Evolutionary conservation across 805 yeast species (phyloP).

Genomic region (Starmerella davenportii): DNA sequence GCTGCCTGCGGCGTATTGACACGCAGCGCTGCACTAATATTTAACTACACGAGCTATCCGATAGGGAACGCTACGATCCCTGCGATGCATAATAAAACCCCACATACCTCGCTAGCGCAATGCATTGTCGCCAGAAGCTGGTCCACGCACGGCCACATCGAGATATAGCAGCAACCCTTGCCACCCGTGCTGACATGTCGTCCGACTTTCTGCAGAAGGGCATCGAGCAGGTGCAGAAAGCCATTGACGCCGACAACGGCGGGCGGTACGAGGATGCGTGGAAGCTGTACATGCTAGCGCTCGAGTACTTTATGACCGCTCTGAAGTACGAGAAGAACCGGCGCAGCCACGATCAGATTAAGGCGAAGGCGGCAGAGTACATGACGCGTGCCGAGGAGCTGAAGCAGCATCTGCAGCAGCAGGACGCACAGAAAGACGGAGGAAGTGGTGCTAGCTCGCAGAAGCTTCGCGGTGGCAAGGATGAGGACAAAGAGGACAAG

Average conservation of each 20-base stretch:
- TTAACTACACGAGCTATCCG: too few relatives aligned
- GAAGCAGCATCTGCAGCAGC: slow-evolving; percentile 73
- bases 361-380: slow-evolving; percentile 80
- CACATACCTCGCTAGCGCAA: too few relatives aligned
- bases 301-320: slow-evolving; percentile 90
- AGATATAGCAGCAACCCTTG: background rate
- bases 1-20: too few relatives aligned
- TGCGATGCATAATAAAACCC: too few relatives aligned
- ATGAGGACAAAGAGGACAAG: slow-evolving; percentile 48
- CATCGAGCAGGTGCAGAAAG: slow-evolving; percentile 83
- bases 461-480: slow-evolving; percentile 22
- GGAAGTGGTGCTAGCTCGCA: slow-evolving; percentile 33
- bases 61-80: too few relatives aligned
- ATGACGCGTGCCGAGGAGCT: slow-evolving; percentile 83
- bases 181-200: slow-evolving; percentile 12
- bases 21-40: too few relatives aligned
- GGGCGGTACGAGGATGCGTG: slow-evolving; percentile 87
- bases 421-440: slow-evolving; percentile 27
- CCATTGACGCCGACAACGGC: slow-evolving; percentile 84
- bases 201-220: slow-evolving; percentile 77
- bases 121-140: too few relatives aligned
- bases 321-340: slow-evolving; percentile 86
- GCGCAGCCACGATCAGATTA: slow-evolving; percentile 70
- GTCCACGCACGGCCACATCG: too few relatives aligned
- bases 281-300: slow-evolving; percentile 75